Conservation (phyloP, 805 yeast genomes). For the Cyberlindnera japonica region DNA sequence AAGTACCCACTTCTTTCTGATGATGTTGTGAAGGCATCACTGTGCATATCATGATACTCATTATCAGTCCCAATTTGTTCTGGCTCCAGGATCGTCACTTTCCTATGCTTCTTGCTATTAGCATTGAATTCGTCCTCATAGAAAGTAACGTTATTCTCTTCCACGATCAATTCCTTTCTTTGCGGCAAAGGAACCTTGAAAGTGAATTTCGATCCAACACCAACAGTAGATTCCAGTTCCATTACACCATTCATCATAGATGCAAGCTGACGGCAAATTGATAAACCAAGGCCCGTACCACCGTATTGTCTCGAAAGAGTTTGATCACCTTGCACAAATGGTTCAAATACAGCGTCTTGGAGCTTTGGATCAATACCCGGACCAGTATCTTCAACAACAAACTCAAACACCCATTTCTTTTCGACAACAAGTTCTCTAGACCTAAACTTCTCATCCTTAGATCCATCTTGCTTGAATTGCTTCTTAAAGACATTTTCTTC, state of each 20-base stretch:
- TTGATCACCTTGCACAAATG: slow-evolving; percentile 96
- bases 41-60: neutral
- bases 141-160: slow-evolving; percentile 34
- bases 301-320: slow-evolving; percentile 88
- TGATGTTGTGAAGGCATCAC: slow-evolving; percentile 11
- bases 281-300: slow-evolving; percentile 92
- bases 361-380: slow-evolving; percentile 86
- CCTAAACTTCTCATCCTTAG: slow-evolving; percentile 22
- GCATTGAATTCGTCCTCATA: slow-evolving; percentile 70
- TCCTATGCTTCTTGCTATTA: slow-evolving; percentile 47
- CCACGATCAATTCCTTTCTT: slow-evolving; percentile 31
- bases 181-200: slow-evolving; percentile 77
- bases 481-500: slow-evolving; percentile 42
- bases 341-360: slow-evolving; percentile 86
- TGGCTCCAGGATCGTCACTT: slow-evolving; percentile 34
- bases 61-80: neutral
- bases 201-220: slow-evolving; percentile 80
- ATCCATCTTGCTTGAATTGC: too few species aligned
- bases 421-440: slow-evolving; percentile 22
- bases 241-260: slow-evolving; percentile 87
- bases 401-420: slow-evolving; percentile 44
- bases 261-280: slow-evolving; percentile 88
- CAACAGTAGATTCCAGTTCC: slow-evolving; percentile 66
- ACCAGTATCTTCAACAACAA: slow-evolving; percentile 85
- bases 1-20: slow-evolving; percentile 15